Evolutionary conservation across 441 rosid species (phyloP).

Genomic region (Flueggea neowawraea): DNA sequence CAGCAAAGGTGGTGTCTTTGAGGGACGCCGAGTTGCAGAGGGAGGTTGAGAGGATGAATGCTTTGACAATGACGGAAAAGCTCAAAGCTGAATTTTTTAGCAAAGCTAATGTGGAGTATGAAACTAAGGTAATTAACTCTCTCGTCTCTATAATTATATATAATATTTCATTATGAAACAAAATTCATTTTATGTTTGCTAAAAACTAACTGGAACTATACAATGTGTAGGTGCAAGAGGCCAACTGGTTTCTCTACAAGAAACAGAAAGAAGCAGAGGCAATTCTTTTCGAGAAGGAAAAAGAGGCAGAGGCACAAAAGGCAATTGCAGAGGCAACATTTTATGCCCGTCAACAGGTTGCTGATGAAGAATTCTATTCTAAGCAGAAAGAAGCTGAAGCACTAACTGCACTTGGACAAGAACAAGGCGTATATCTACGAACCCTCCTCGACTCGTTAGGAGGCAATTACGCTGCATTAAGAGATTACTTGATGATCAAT

Average conservation of each 20-base stretch:
- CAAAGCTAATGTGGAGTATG: constrained; percentile 66
- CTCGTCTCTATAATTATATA: background rate
- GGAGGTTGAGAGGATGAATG: constrained; percentile 63
- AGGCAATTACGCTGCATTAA: constrained; percentile 45
- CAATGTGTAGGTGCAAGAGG: constrained; percentile 51
- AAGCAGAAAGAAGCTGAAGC: constrained; percentile 71
- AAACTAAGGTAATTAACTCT: constrained; percentile 40
- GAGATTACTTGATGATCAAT: constrained; percentile 60
- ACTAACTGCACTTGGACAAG: constrained; percentile 42
- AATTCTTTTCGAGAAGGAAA: constrained; percentile 42
- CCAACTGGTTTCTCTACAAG: constrained; percentile 62
- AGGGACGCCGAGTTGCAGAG: constrained; percentile 62
- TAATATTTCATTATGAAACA: too few relatives aligned
- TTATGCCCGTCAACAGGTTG: constrained; percentile 35
- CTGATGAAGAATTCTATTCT: constrained; percentile 35
- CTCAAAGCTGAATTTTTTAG: constrained; percentile 64
- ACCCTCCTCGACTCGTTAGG: constrained; percentile 49
- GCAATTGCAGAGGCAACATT: constrained; percentile 51
- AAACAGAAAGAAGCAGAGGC: constrained; percentile 75
- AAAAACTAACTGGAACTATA: background rate
- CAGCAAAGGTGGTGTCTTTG: constrained; percentile 41
- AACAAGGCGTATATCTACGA: constrained; percentile 51
- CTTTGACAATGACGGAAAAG: constrained; percentile 51
- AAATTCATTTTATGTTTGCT: too few relatives aligned
- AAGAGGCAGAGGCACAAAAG: constrained; percentile 56